phyloP scores from a whole-genome alignment of 495 filamentous ascomycete genomes.

The Talaromyces stipitatus region DNA sequence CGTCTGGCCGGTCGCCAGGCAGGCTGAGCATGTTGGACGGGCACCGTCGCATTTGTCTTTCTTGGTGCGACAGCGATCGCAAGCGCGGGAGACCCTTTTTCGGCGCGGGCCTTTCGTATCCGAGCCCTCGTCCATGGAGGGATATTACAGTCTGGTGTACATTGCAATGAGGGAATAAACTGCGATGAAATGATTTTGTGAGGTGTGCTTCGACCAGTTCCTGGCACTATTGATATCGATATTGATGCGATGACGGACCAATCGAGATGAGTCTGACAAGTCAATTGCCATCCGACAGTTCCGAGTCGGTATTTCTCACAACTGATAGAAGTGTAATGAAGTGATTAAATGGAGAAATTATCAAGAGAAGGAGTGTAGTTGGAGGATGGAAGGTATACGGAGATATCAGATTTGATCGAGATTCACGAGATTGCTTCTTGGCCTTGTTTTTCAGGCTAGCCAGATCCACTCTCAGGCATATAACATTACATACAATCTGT shows the following conservation, averaged over 20 bases:
- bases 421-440: too few relatives aligned
- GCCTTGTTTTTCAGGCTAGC: too few relatives aligned
- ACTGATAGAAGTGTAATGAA: too few relatives aligned
- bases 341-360: too few relatives aligned
- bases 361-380: too few relatives aligned
- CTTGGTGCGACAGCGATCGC: conserved; percentile 61
- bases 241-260: not conserved
- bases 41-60: conserved; percentile 65
- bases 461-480: too few relatives aligned
- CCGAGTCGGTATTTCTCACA: not conserved
- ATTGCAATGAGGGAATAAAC: not conserved
- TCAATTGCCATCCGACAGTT: not conserved
- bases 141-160: conserved; percentile 13
- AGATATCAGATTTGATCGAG: too few relatives aligned
- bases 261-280: not conserved
- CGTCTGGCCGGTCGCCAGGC: conserved; percentile 47
- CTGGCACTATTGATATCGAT: too few relatives aligned
- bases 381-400: too few relatives aligned
- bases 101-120: conserved; percentile 39
- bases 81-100: conserved; percentile 62
- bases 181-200: not conserved
- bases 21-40: conserved; percentile 58
- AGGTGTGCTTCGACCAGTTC: too few relatives aligned
- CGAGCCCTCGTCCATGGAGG: conserved; percentile 39
- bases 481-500: too few relatives aligned